Evolutionary conservation across 805 yeast genomes (phyloP).

Genomic region (Saturnispora quitensis): DNA sequence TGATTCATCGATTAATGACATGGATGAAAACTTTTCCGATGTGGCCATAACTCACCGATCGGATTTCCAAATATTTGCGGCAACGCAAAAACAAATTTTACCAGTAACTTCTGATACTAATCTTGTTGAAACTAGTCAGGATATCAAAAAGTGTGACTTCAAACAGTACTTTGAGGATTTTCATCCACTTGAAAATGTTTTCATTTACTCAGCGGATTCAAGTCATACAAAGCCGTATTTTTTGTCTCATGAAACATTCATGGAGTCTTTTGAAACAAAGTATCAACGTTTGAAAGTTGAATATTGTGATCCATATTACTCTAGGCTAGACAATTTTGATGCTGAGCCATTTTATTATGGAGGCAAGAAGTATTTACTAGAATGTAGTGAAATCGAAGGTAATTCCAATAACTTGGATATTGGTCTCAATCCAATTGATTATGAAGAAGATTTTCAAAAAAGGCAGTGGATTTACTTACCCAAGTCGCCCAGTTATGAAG

Average conservation of each 20-base stretch:
- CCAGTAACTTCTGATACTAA: neutral
- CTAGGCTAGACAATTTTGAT: conserved; percentile 43
- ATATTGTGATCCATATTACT: conserved; percentile 57
- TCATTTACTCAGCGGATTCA: neutral
- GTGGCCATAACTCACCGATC: neutral
- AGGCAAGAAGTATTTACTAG: conserved; percentile 48
- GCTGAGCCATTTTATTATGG: conserved; percentile 52
- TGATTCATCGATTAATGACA: conserved; percentile 3
- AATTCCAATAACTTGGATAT: conserved; percentile 3
- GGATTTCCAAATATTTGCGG: conserved; percentile 2
- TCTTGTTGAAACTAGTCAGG: neutral
- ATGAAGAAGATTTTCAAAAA: neutral
- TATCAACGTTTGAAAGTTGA: conserved; percentile 42
- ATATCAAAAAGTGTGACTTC: neutral
- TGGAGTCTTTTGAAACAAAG: conserved; percentile 30
- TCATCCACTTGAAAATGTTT: neutral
- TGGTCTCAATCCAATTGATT: neutral
- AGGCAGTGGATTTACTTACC: conserved; percentile 11
- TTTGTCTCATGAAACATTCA: conserved; percentile 12
- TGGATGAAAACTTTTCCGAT: neutral
- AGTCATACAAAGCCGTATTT: conserved; percentile 13
- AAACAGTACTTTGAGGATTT: conserved; percentile 1
- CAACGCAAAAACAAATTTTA: neutral
- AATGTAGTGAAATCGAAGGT: conserved; percentile 28
- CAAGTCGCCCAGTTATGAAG: conserved; percentile 39